Evolutionary conservation across 2,329 filamentous ascomycete genomes (phyloP).

Genomic region (Aspergillus tanneri): DNA sequence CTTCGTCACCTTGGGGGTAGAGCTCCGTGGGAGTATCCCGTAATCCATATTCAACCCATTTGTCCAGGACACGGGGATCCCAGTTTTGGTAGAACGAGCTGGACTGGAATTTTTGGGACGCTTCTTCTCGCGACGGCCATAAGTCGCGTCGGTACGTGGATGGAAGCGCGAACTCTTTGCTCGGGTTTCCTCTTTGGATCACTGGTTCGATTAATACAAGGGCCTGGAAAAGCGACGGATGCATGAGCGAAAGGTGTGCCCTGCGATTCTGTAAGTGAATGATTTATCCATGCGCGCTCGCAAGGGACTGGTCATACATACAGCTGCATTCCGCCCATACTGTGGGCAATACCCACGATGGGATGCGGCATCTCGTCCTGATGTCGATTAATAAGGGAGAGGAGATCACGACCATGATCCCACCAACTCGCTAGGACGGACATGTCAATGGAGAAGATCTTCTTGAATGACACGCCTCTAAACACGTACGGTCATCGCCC

Average conservation of each 20-base stretch:
- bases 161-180: background rate
- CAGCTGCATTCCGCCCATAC: conserved; percentile 72
- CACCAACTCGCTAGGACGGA: conserved; percentile 64
- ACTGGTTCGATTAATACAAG: conserved; percentile 4
- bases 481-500: conserved; percentile 70
- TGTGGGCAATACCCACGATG: conserved; percentile 78
- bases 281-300: background rate
- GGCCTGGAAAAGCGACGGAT: conserved; percentile 3
- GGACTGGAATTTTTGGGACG: background rate
- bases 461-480: too few species aligned
- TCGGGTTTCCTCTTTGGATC: background rate
- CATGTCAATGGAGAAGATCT: background rate
- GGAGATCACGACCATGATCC: conserved; percentile 75
- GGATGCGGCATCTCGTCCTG: conserved; percentile 66
- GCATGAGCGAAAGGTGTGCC: background rate
- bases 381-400: conserved; percentile 78
- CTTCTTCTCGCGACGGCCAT: conserved; percentile 4
- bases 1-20: background rate
- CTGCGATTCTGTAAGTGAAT: background rate
- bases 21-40: conserved; percentile 1
- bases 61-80: background rate
- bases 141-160: conserved; percentile 2
- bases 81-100: background rate
- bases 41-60: conserved; percentile 1
- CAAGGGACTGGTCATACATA: conserved; percentile 10